Evolutionary conservation across 495 filamentous ascomycete species (phyloP), one percentile per base, ranked within the genome.

Genomic region (Tuber aestivum): DNA sequence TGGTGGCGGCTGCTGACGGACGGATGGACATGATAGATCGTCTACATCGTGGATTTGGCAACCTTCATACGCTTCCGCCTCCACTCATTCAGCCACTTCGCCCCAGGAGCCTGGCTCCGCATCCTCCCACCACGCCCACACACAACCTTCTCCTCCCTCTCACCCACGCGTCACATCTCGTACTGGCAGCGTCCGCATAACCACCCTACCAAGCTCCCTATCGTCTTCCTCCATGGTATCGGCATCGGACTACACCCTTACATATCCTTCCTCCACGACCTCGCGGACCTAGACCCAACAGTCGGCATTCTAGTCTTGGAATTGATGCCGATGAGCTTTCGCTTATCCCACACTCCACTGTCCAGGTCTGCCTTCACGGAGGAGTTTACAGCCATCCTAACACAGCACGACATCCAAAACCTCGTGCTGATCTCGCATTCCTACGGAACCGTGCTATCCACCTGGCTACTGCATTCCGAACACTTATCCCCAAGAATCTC

Each of bases 151-250:
- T 82, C 83, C 8, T 79, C 80, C 23, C 72, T 71, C 27, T 85
- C 85, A 2, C 88, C 89, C 0, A 85, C 85, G 0, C 85, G 85
- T 45, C 82, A 84, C n/a, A 78, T 89, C 0, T 85, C 86, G 44
- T 92, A 92, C 84, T 91, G 90, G 90, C 84, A 89, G 80, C 87
- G 89, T 27, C 88, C 89, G 2, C 91, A 92, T 78, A 88, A 84
- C 16, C 88, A 89, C 1, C 83, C 83, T 9, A 84, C 85, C 9
- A 85, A 86, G 41, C 81, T 87, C 2, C 91, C 91, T 0, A 78
- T 92, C 68, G 81, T 92, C 6, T 91, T 92, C 82, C 85, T 92
- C 32, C 91, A 92, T 80, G 91, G 91, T n/a, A 91, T 92, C 71
- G 90, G 90, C 40, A 88, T 92, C 72, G 90, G 90, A 0, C 85